Evolutionary conservation across 176 grass and related monocot genomes (phyloP).

Genomic region (Eremochloa ophiuroides): DNA sequence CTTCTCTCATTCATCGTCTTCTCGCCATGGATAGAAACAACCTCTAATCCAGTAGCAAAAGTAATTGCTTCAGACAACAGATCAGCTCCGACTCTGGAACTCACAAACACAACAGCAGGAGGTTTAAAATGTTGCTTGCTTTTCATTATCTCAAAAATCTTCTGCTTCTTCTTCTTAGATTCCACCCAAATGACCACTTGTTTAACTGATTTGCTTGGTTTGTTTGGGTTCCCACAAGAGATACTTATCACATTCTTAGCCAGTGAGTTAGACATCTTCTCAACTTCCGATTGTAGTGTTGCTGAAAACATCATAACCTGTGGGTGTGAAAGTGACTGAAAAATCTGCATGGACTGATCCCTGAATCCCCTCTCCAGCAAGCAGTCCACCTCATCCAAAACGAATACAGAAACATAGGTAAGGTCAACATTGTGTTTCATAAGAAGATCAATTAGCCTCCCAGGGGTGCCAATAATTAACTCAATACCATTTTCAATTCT

Average conservation of each 20-base stretch:
- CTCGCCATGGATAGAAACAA: slow-evolving; percentile 87
- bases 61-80: slow-evolving; percentile 83
- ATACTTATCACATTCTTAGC: slow-evolving; percentile 60
- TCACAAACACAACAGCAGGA: slow-evolving; percentile 85
- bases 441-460: slow-evolving; percentile 88
- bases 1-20: slow-evolving; percentile 90
- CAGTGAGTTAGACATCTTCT: slow-evolving; percentile 59
- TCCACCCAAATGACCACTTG: slow-evolving; percentile 92
- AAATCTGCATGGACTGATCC: slow-evolving; percentile 81
- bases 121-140: slow-evolving; percentile 81
- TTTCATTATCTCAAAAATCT: slow-evolving; percentile 87
- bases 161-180: slow-evolving; percentile 89
- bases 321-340: slow-evolving; percentile 63
- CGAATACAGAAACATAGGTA: slow-evolving; percentile 58
- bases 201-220: slow-evolving; percentile 74
- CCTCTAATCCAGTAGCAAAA: slow-evolving; percentile 62
- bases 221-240: slow-evolving; percentile 58
- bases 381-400: slow-evolving; percentile 92
- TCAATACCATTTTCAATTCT: slow-evolving; percentile 75
- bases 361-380: slow-evolving; percentile 71
- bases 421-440: slow-evolving; percentile 68
- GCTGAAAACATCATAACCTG: slow-evolving; percentile 92
- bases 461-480: slow-evolving; percentile 88
- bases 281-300: slow-evolving; percentile 64
- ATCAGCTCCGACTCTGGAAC: slow-evolving; percentile 72